Conservation (phyloP, 73 alveolate species). For the Stentor coeruleus region DNA sequence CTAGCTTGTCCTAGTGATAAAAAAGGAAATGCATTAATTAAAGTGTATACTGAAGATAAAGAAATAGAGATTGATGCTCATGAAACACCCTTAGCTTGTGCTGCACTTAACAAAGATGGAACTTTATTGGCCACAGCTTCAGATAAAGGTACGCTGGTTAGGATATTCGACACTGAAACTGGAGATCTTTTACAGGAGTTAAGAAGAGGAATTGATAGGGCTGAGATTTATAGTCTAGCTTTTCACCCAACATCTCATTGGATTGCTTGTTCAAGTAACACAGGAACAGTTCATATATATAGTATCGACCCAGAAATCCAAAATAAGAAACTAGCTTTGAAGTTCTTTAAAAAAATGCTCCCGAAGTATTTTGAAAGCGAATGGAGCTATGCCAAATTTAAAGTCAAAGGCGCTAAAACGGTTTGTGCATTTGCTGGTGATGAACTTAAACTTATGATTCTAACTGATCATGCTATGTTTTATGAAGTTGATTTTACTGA, state of each 20-base stretch:
- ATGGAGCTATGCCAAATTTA: conserved; percentile 94
- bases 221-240: conserved; percentile 85
- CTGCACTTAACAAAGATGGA: conserved; percentile 74
- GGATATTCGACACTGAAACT: conserved; percentile 64
- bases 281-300: conserved; percentile 94
- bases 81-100: conserved; percentile 62
- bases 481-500: conserved; percentile 83
- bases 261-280: conserved; percentile 90
- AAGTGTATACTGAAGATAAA: conserved; percentile 55
- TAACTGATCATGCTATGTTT: conserved; percentile 84
- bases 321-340: conserved; percentile 6
- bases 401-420: conserved; percentile 69
- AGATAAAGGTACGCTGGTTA: conserved; percentile 81
- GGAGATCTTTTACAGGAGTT: conserved; percentile 82
- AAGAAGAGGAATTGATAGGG: conserved; percentile 94
- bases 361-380: conserved; percentile 81
- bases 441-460: conserved; percentile 34
- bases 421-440: conserved; percentile 72
- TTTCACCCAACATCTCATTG: conserved; percentile 76
- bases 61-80: conserved; percentile 50
- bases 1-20: conserved; percentile 87
- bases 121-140: conserved; percentile 88
- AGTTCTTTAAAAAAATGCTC: conserved; percentile 27
- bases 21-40: conserved; percentile 77
- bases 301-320: conserved; percentile 45